These are phyloP conservation scores for Ammopiptanthus mongolicus DNA, from an alignment of 306 rosid species.

Conservation along the genomic window DNA sequence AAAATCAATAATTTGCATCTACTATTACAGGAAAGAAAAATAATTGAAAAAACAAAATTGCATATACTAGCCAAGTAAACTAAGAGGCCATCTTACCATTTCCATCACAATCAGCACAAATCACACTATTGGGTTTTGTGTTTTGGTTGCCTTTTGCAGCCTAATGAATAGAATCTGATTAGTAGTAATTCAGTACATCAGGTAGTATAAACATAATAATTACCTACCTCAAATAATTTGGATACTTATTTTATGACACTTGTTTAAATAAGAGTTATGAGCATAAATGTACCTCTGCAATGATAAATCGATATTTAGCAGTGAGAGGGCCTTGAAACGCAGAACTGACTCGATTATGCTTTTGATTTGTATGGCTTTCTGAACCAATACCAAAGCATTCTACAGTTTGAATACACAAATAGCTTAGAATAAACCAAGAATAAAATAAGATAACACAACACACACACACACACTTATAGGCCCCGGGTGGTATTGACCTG, in stretches of 20 bases:
- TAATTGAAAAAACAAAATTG: not conserved
- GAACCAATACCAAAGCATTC: not conserved
- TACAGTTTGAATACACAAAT: not conserved
- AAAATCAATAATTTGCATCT: not conserved
- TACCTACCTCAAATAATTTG: not conserved
- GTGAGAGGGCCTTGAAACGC: constrained; percentile 23
- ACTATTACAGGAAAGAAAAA: not conserved
- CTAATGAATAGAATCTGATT: constrained; percentile 25
- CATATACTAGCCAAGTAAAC: not conserved
- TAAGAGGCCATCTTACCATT: constrained; percentile 41
- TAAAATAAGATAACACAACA: not conserved
- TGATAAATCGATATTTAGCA: constrained; percentile 25
- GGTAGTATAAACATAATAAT: not conserved
- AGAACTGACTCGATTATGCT: constrained; percentile 14
- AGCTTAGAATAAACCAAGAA: not conserved
- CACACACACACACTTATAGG: constrained; percentile 17
- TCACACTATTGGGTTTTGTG: constrained; percentile 63
- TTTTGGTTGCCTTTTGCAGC: constrained; percentile 39
- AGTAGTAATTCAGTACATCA: constrained; percentile 28
- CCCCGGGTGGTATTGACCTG: constrained; percentile 32
- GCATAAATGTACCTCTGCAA: constrained; percentile 41
- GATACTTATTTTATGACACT: not conserved
- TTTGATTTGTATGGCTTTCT: constrained; percentile 11
- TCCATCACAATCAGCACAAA: constrained; percentile 80
- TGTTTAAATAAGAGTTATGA: not conserved